These are phyloP conservation scores for Xylaria telfairii DNA, from an alignment of 495 filamentous ascomycete species.

Conservation along the genomic window DNA sequence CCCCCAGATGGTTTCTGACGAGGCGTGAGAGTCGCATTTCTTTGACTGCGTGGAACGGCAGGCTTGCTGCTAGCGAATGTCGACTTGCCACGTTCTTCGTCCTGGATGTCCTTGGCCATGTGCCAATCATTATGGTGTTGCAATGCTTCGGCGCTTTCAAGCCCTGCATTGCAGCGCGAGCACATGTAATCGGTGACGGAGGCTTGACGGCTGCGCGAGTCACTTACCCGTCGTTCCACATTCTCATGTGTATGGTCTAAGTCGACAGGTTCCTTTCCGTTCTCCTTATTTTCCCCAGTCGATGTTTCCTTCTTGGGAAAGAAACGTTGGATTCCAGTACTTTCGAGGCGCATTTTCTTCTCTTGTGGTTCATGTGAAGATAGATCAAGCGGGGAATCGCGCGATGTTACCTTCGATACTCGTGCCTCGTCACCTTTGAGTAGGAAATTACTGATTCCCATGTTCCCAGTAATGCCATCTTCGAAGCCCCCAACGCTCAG, in stretches of 20 bases:
- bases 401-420: slow-evolving; percentile 38
- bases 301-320: slow-evolving; percentile 51
- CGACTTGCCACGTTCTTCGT: slow-evolving; percentile 58
- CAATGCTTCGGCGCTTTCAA: slow-evolving; percentile 61
- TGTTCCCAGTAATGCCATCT: slow-evolving; percentile 81
- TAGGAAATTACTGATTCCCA: slow-evolving; percentile 84
- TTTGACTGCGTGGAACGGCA: slow-evolving; percentile 38
- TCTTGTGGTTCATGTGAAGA: slow-evolving; percentile 45
- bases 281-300: slow-evolving; percentile 33
- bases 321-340: slow-evolving; percentile 64
- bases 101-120: slow-evolving; percentile 85
- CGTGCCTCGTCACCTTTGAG: slow-evolving; percentile 79
- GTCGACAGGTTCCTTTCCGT: slow-evolving; percentile 36
- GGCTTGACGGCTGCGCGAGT: slow-evolving; percentile 42
- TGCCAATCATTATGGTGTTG: slow-evolving; percentile 94
- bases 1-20: slow-evolving; percentile 38
- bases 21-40: slow-evolving; percentile 41
- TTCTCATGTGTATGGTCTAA: slow-evolving; percentile 29
- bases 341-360: slow-evolving; percentile 61
- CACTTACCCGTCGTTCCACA: slow-evolving; percentile 26
- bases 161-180: slow-evolving; percentile 64
- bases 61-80: slow-evolving; percentile 48
- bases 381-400: slow-evolving; percentile 37
- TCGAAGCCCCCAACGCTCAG: slow-evolving; percentile 89
- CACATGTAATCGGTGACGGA: slow-evolving; percentile 63